Base-by-base conservation (phyloP, 345 rosid species). In the Cardamine resedifolia region DNA sequence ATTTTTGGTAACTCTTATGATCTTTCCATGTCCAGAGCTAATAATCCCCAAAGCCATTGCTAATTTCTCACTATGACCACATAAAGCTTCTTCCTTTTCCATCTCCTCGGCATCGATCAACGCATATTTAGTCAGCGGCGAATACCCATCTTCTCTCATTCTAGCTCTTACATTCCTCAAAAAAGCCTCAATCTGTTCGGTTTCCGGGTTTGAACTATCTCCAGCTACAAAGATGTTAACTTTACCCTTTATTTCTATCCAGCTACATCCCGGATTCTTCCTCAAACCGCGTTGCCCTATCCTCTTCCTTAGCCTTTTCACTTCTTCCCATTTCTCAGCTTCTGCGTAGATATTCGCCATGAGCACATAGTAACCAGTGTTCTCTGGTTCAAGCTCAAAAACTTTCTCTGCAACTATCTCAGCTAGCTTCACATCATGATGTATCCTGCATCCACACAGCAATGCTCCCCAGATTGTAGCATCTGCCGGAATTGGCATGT, bases 241-340 rank as follows among this genome's bases (percentile, higher is more conserved):
- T 81, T 56, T 84, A 14, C 83, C 85, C 55, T 82, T 90, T 23
- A 81, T 56, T 73, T 86, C 96, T 64, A 88, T 90, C 96, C 93
- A 90, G 60, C 96, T 90, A 68, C 88, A 88, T 28, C 93, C 93
- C 1, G 87, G 96, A 72, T 83, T 85, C 80, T 86, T 90, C 55
- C 58, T 80, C 76, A 88, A 49, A 21, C 93, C 84, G 6, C 72
- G 71, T 28, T 27, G 71, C 2, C 85, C 78, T 72, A 90, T 85
- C 77, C 70, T 80, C 78, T 76, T 81, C 76, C 88, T 82, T 65
- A 85, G 41, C 67, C 45, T 71, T 39, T 84, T 81, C 71, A 85
- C 90, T 76, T 86, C 81, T 81, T 65, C 86, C 96, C 96, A 84
- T 78, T 86, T 88, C 61, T 82, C 84, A 43, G 90, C 87, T 58